Base-by-base conservation (phyloP, 805 yeast species). In the Kodamaea lidongshanica region DNA sequence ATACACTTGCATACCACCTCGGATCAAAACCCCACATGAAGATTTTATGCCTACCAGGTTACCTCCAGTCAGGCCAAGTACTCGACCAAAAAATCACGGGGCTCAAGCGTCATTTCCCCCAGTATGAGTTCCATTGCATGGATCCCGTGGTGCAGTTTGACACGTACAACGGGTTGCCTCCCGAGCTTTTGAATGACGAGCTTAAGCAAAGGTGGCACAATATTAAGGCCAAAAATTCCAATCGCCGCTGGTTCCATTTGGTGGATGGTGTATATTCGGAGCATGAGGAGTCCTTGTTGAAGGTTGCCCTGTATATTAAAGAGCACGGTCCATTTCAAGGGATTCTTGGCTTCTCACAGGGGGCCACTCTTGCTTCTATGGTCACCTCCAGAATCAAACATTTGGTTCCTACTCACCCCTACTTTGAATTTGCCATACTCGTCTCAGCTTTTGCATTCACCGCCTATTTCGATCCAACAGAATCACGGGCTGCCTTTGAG, bases 261-360 rank as follows among this genome's bases (percentile, higher is more conserved):
- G 35, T 38, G 1, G 42, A 40, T 4, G 44, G 38, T 6, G 38
- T 15, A 9, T 52, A 58, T 30, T 31, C 38, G 7, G 65, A 65
- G 4, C 50, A 55, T 16, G 47, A 52, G 6, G 49, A 48, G 12
- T 39, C 64, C 1, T 30, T 58, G 15, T 30, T 48, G 5, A 50
- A 44, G 28, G 39, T 61, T 12, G 35, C 44, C 16, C 32, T 49
- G 1, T 45, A 62, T 33, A 50, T 64, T 22, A 41, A 44, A 21
- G 28, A 45, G 25, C 42, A 62, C 33, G 70, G 70, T 6, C 70
- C 70, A 1, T 63, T 56, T 39, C 58, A 59, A 27, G 69, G 68
- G 0, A 45, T 64, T 13, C 42, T 64, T 19, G 70, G 69, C 3
- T 64, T 62, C 32, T 56, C 65, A 15, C 70, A 64, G 38, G 70